phyloP scores from a whole-genome alignment of 768 basidiomycete species.

The Clathrus columnatus region DNA sequence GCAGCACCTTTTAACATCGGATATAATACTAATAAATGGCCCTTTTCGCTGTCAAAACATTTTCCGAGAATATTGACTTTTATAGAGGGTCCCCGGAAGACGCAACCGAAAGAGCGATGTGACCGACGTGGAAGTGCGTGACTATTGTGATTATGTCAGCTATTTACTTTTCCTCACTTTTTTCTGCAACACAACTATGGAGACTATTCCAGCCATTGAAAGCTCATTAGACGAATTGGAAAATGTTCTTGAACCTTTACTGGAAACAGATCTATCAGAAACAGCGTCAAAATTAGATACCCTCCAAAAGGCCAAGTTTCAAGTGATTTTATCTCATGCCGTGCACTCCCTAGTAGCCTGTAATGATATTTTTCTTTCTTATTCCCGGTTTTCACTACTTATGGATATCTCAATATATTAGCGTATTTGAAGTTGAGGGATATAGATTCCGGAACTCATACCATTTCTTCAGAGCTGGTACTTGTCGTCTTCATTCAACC shows the following conservation, averaged over 20 bases:
- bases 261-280: conserved; percentile 61
- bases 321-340: conserved; percentile 71
- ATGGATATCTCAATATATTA: conserved; percentile 24
- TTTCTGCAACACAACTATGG: too few relatives aligned
- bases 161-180: too few relatives aligned
- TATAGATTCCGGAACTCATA: conserved; percentile 70
- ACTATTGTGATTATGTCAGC: too few relatives aligned
- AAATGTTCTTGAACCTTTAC: conserved; percentile 51
- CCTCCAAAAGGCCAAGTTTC: conserved; percentile 74
- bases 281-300: conserved; percentile 55
- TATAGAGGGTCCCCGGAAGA: too few relatives aligned
- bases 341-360: conserved; percentile 83
- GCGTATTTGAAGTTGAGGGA: conserved; percentile 78
- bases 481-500: conserved; percentile 11
- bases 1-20: too few relatives aligned
- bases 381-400: not conserved
- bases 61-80: too few relatives aligned
- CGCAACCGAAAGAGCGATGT: too few relatives aligned
- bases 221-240: conserved; percentile 57
- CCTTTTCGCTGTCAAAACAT: too few relatives aligned
- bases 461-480: conserved; percentile 67
- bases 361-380: conserved; percentile 26
- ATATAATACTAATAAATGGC: too few relatives aligned
- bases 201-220: conserved; percentile 7
- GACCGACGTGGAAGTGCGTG: too few relatives aligned